Conservation (phyloP, 176 grass and related monocot genomes). For the Metroxylon sagu region DNA sequence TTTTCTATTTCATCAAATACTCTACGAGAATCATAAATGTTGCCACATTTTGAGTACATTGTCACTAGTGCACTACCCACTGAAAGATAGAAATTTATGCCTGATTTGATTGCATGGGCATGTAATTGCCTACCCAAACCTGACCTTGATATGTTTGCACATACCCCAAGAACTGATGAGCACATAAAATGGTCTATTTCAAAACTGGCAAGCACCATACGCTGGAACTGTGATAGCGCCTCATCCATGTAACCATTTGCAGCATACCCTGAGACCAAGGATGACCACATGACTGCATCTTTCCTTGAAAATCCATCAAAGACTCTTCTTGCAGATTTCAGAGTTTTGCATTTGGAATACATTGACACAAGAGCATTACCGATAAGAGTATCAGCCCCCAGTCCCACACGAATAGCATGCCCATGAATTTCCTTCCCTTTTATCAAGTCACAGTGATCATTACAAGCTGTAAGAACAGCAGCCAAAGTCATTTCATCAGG, state of each 20-base stretch:
- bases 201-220: slow-evolving; percentile 32
- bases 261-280: slow-evolving; percentile 57
- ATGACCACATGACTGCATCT: slow-evolving; percentile 48
- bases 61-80: no score
- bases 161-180: slow-evolving; percentile 57
- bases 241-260: slow-evolving; percentile 49
- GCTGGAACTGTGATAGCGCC: slow-evolving; percentile 41
- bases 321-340: slow-evolving; percentile 41
- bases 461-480: slow-evolving; percentile 53
- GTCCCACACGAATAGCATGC: slow-evolving; percentile 30
- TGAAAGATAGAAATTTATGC: slow-evolving; percentile 13
- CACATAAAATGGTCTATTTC: slow-evolving; percentile 48
- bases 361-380: slow-evolving; percentile 47
- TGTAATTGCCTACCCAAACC: slow-evolving; percentile 50
- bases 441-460: slow-evolving; percentile 30
- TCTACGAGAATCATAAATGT: no score
- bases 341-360: slow-evolving; percentile 60
- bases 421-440: slow-evolving; percentile 70
- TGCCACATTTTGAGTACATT: no score
- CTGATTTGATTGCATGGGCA: slow-evolving; percentile 38
- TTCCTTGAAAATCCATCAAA: slow-evolving; percentile 47
- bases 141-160: slow-evolving; percentile 39
- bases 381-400: slow-evolving; percentile 22
- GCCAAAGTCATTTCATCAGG: slow-evolving; percentile 32
- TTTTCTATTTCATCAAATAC: no score